A percentile compares a stretch with the other conserved stretches of the same genome.
Evolutionary conservation across 2,329 filamentous ascomycete genomes (phyloP).

Genomic region (Aspergillus tamarii): DNA sequence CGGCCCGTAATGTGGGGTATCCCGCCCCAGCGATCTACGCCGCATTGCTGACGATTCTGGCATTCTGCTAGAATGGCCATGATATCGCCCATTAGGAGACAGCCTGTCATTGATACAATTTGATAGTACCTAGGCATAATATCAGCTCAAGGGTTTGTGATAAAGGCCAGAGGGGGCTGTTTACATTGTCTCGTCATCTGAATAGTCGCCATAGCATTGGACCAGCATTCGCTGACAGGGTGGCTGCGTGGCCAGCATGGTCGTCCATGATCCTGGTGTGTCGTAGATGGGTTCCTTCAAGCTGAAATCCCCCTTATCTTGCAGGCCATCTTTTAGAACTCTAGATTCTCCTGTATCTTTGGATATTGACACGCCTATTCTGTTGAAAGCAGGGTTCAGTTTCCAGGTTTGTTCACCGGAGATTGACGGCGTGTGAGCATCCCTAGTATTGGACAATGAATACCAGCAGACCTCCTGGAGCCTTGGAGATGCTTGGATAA

Average conservation of each 20-base stretch:
- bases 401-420: not conserved
- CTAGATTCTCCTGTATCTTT: too few species aligned
- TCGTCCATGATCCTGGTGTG: slow-evolving; percentile 11
- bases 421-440: slow-evolving; percentile 2
- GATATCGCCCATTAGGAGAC: slow-evolving; percentile 9
- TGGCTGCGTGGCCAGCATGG: slow-evolving; percentile 11
- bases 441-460: not conserved
- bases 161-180: not conserved
- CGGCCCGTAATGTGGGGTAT: slow-evolving; percentile 3
- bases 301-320: slow-evolving; percentile 4
- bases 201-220: slow-evolving; percentile 5
- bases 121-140: not conserved
- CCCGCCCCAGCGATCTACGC: slow-evolving; percentile 8
- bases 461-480: slow-evolving; percentile 10
- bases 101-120: slow-evolving; percentile 4
- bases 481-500: slow-evolving; percentile 6
- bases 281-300: slow-evolving; percentile 6
- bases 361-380: slow-evolving; percentile 6
- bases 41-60: slow-evolving; percentile 10
- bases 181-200: not conserved
- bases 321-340: not conserved
- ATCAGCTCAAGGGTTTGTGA: not conserved
- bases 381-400: slow-evolving; percentile 10
- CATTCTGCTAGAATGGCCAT: slow-evolving; percentile 11
- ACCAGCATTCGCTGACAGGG: slow-evolving; percentile 9